Base-by-base conservation (phyloP, 2,329 filamentous ascomycete species). In the Helminthosporium solani region DNA sequence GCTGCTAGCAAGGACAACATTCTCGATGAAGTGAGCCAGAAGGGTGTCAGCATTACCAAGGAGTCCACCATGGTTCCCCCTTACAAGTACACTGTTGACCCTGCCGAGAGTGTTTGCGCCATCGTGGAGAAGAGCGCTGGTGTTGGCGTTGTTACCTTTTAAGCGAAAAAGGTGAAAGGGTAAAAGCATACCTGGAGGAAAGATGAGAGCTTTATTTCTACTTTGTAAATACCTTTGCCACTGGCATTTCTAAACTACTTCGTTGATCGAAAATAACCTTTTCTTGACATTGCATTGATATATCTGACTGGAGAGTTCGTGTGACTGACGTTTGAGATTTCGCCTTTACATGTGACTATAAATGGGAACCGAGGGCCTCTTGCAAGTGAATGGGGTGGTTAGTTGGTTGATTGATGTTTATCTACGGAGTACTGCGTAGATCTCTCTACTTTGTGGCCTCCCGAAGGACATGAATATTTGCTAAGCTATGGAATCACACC, bases 61-160 rank as follows among this genome's bases (percentile, higher is more conserved):
- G 78, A 79, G 20, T 78, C 74, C n/a, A 68, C 82, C 38, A 76
- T 67, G 41, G 70, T 68, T 27, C 71, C 80, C n/a, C 75, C 75
- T 2, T 83, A 85, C 61, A 61, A 65, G 33, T 83, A 84, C 68
- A 70, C 66, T 16, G 47, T 50, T 27, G 63, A 65, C 27, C 30
- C 60, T 38, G 63, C 60, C 41, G 57, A 56, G 7, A 53, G 46
- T 12, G 60, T 46, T 19, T 66, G 63, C 52, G 47, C 27, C 8
- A 65, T 65, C 33, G 58, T 64, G 12, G 48, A 52, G 7, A 59
- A 61, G 54, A 62, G 59, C 33, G 63, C 54, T 48, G 63, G 63
- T 54, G 58, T 62, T 31, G 63, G 63, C 45, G 60, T 66, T 23
- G 58, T 66, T 23, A 65, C 59, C 14, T 66, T 60, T 40, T 67